These are phyloP conservation scores for Syzygium oleosum DNA, from an alignment of 345 rosid species.

Conservation along the genomic window DNA sequence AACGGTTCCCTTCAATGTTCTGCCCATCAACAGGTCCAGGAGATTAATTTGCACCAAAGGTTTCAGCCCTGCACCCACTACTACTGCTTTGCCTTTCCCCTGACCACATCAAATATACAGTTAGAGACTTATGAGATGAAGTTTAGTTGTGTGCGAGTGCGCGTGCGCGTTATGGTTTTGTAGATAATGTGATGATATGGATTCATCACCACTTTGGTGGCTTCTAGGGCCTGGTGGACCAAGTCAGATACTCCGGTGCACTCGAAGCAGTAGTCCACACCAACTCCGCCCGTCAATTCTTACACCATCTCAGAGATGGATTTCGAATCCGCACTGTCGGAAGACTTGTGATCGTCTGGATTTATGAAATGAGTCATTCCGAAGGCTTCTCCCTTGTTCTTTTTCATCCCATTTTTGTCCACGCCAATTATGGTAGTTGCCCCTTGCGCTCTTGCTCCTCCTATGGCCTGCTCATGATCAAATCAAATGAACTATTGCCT, in stretches of 20 bases:
- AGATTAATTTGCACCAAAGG: neutral
- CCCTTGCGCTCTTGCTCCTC: constrained; percentile 51
- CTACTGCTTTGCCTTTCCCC: constrained; percentile 44
- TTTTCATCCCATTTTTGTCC: constrained; percentile 34
- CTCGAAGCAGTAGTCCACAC: constrained; percentile 60
- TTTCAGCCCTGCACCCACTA: constrained; percentile 19
- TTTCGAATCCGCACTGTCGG: neutral
- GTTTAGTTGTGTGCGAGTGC: neutral
- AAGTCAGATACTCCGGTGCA: constrained; percentile 37
- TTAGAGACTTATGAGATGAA: neutral
- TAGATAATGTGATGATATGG: neutral
- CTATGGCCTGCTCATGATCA: constrained; percentile 24
- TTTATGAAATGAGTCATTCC: constrained; percentile 66
- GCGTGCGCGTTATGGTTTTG: neutral
- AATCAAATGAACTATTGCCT: neutral
- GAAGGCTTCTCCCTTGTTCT: constrained; percentile 16
- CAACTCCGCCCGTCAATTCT: constrained; percentile 35
- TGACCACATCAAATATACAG: neutral
- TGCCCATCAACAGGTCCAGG: neutral
- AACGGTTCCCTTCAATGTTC: constrained; percentile 7
- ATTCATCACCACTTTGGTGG: constrained; percentile 31
- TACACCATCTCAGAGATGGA: constrained; percentile 23
- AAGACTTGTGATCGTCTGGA: constrained; percentile 15
- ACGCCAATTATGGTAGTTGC: constrained; percentile 53
- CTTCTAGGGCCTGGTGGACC: constrained; percentile 33